Percentiles rank a stretch among this genome's conserved stretches.
Conservation (phyloP, 352 stramenopile genomes). For the Blastocystis hominis region DNA sequence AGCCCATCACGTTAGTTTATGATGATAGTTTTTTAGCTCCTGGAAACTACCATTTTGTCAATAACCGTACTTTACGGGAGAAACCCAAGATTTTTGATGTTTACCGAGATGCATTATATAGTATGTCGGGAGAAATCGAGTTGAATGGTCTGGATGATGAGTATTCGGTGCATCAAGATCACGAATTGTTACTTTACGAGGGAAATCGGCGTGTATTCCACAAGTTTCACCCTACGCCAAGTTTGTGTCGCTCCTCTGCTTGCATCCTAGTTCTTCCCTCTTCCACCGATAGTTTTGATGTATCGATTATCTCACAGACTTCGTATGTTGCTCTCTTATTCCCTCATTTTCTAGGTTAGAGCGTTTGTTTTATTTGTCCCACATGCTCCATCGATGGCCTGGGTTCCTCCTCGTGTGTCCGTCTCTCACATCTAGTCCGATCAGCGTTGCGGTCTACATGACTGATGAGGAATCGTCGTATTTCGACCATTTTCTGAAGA, state of each 20-base stretch:
- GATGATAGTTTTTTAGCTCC: not conserved
- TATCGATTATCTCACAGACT: conserved; percentile 26
- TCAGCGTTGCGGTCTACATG: not conserved
- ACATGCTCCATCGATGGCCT: not conserved
- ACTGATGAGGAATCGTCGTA: not conserved
- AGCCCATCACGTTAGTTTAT: not conserved
- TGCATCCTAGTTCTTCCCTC: conserved; percentile 4
- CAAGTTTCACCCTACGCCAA: not conserved
- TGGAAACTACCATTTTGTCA: not conserved
- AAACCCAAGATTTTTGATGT: not conserved
- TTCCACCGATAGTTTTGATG: not conserved
- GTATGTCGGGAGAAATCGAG: not conserved
- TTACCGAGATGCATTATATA: not conserved
- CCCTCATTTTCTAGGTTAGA: not conserved
- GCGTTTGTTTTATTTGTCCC: conserved; percentile 20
- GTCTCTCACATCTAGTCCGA: not conserved
- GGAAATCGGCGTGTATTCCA: not conserved
- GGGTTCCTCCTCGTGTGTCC: not conserved
- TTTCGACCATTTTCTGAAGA: not conserved
- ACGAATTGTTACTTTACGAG: not conserved
- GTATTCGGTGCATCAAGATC: not conserved
- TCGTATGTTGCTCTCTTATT: not conserved
- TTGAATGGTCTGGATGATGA: conserved; percentile 9
- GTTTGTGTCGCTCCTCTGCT: not conserved
- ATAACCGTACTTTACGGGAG: not conserved